These are phyloP conservation scores for Glycyrrhiza uralensis DNA, from an alignment of 306 rosid genomes.

Conservation along the genomic window DNA sequence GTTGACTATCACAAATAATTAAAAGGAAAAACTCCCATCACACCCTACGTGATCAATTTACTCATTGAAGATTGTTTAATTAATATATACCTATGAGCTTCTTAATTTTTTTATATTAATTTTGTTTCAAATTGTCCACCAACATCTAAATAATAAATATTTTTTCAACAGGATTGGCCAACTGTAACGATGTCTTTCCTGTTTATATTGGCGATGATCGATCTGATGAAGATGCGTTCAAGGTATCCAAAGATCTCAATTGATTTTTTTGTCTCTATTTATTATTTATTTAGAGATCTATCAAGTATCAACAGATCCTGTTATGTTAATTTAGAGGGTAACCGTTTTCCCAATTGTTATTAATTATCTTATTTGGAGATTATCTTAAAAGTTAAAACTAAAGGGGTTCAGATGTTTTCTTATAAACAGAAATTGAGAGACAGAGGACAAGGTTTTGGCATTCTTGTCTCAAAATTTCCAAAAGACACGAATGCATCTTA, in stretches of 20 bases:
- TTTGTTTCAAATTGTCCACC: conserved; percentile 3
- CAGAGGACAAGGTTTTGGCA: conserved; percentile 90
- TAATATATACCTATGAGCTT: not conserved
- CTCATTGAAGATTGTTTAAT: not conserved
- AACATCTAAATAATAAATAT: conserved; percentile 1
- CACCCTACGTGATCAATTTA: not conserved
- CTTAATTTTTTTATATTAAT: not conserved
- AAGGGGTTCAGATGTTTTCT: not conserved
- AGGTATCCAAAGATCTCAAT: conserved; percentile 52
- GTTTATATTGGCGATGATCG: conserved; percentile 88
- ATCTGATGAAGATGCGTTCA: conserved; percentile 86
- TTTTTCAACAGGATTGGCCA: conserved; percentile 60
- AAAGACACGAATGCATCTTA: conserved; percentile 87
- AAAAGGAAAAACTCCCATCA: not conserved
- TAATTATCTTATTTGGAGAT: not conserved
- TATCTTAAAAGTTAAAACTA: not conserved
- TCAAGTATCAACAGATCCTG: not conserved
- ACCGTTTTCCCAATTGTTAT: not conserved
- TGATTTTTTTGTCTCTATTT: not conserved
- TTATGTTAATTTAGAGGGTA: not conserved
- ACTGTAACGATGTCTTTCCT: conserved; percentile 69
- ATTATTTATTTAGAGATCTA: not conserved
- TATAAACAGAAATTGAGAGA: conserved; percentile 56
- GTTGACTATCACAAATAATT: not conserved
- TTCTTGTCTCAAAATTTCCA: conserved; percentile 81